A percentile compares a stretch with the other conserved stretches of the same genome.
Evolutionary conservation across 768 basidiomycete genomes (phyloP).

Genomic region (Strobilomyces confusus): DNA sequence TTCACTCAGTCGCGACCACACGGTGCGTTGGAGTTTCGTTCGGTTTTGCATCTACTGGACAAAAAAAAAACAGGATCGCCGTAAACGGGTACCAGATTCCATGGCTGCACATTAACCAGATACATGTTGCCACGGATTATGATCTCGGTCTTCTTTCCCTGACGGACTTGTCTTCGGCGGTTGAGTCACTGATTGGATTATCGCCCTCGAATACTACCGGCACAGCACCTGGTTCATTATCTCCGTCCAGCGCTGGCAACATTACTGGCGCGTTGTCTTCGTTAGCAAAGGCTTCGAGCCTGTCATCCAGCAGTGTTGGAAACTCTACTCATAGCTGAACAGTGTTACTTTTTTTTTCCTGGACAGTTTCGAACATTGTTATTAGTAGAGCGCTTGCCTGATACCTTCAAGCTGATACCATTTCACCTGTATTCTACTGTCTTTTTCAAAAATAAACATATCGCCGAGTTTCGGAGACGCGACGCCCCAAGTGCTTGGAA

Average conservation of each 20-base stretch:
- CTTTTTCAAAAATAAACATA: too few relatives aligned
- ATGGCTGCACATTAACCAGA: constrained; percentile 59
- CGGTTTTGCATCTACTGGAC: not conserved
- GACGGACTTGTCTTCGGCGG: constrained; percentile 17
- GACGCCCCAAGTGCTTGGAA: too few relatives aligned
- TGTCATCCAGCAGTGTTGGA: not conserved
- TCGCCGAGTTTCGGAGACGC: too few relatives aligned
- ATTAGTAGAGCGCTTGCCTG: too few relatives aligned
- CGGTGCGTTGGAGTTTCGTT: constrained; percentile 21
- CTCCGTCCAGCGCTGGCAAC: not conserved
- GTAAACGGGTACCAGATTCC: constrained; percentile 58
- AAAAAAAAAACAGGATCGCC: constrained; percentile 34
- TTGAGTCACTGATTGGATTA: constrained; percentile 11
- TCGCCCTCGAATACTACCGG: not conserved
- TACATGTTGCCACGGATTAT: constrained; percentile 50
- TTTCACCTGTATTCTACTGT: not conserved
- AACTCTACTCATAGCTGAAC: constrained; percentile 7
- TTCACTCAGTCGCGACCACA: constrained; percentile 45
- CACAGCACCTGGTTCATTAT: not conserved
- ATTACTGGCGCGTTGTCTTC: not conserved
- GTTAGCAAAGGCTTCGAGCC: not conserved
- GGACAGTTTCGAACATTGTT: too few relatives aligned
- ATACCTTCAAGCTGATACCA: too few relatives aligned
- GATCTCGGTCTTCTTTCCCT: constrained; percentile 13
- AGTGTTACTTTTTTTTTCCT: not conserved